phyloP scores from a whole-genome alignment of 345 rosid genomes.

The Brassica juncea region DNA sequence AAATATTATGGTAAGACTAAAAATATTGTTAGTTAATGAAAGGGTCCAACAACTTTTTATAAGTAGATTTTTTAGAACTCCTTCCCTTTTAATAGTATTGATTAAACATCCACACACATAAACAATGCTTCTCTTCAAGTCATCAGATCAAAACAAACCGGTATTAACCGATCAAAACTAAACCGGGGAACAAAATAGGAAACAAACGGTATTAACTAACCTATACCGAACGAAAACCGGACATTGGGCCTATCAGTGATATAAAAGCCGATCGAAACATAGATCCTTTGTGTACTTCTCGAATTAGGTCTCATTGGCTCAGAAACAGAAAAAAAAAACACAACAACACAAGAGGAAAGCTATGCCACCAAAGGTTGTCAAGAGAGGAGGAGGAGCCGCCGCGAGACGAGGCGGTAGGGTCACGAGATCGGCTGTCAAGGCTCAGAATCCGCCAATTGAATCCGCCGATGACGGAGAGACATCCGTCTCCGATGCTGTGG shows the following conservation, averaged over 20 bases:
- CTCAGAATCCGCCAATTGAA: conserved; percentile 47
- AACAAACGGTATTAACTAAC: background rate
- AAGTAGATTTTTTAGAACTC: too few species aligned
- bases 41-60: too few species aligned
- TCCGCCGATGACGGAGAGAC: conserved; percentile 41
- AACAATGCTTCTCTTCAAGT: background rate
- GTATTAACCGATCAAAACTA: background rate
- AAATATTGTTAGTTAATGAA: too few species aligned
- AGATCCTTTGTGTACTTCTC: background rate
- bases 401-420: conserved; percentile 59
- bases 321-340: background rate
- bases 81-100: too few species aligned
- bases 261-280: background rate
- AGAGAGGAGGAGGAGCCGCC: conserved; percentile 59
- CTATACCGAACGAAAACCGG: background rate
- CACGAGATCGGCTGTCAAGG: conserved; percentile 50
- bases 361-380: conserved; percentile 79
- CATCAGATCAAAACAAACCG: background rate
- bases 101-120: background rate
- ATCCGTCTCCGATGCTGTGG: conserved; percentile 35
- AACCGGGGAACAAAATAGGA: background rate
- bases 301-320: background rate
- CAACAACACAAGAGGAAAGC: background rate
- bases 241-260: background rate
- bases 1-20: too few species aligned